Evolutionary conservation across 164 flowering plant species (phyloP).

Genomic region (Echeveria elegans): DNA sequence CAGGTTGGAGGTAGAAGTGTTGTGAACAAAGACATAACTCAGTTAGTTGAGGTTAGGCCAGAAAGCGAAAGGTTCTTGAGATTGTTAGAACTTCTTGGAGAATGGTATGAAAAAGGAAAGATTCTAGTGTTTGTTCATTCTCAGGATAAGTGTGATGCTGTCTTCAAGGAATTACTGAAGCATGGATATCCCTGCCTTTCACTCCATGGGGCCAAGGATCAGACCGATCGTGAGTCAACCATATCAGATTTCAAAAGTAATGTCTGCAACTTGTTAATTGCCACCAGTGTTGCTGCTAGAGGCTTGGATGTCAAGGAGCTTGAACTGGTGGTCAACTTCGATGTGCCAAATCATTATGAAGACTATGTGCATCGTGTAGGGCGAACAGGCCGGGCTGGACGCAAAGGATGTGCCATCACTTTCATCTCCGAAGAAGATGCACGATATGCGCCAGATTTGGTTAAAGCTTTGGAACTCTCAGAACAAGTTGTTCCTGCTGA

Average conservation of each 20-base stretch:
- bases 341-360: slow-evolving; percentile 94
- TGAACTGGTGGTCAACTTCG: slow-evolving; percentile 79
- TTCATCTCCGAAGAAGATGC: slow-evolving; percentile 86
- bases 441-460: slow-evolving; percentile 88
- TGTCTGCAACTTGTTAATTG: slow-evolving; percentile 81
- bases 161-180: slow-evolving; percentile 65
- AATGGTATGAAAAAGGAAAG: slow-evolving; percentile 92
- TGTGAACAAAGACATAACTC: slow-evolving; percentile 89
- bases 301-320: slow-evolving; percentile 98
- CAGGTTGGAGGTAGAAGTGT: slow-evolving; percentile 98
- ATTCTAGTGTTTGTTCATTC: slow-evolving; percentile 83
- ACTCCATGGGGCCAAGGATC: slow-evolving; percentile 97
- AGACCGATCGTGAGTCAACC: slow-evolving; percentile 91
- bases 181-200: slow-evolving; percentile 86
- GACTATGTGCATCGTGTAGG: slow-evolving; percentile 98
- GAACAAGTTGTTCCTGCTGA: slow-evolving; percentile 91
- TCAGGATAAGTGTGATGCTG: slow-evolving; percentile 85
- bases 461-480: slow-evolving; percentile 85
- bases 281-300: slow-evolving; percentile 94
- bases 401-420: slow-evolving; percentile 90
- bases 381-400: slow-evolving; percentile 89
- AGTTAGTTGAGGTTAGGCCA: slow-evolving; percentile 83
- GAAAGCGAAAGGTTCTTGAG: slow-evolving; percentile 76
- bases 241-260: slow-evolving; percentile 84
- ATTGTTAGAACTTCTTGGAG: slow-evolving; percentile 85